These are phyloP conservation scores for Akanthomyces dipterigenus DNA, from an alignment of 2,329 filamentous ascomycete species.

Conservation along the genomic window DNA sequence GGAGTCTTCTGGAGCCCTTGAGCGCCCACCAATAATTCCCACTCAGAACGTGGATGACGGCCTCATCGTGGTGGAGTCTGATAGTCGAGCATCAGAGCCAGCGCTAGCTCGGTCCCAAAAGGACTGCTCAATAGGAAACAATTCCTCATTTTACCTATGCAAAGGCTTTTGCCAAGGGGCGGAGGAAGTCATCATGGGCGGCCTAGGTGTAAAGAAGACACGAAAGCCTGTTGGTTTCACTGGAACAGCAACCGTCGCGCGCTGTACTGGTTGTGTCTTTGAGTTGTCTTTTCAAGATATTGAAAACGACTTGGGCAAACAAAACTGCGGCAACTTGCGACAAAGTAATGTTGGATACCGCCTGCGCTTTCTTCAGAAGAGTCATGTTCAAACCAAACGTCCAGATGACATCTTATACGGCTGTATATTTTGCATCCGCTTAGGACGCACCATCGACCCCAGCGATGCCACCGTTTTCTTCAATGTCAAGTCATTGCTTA, in stretches of 20 bases:
- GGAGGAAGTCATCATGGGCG: constrained; percentile 41
- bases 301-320: constrained; percentile 43
- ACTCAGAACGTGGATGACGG: constrained; percentile 13
- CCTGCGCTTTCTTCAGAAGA: constrained; percentile 49
- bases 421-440: constrained; percentile 47
- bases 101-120: constrained; percentile 12
- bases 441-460: constrained; percentile 43
- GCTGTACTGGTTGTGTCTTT: constrained; percentile 46
- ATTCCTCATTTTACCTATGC: constrained; percentile 45
- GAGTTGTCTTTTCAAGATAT: constrained; percentile 47
- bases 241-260: constrained; percentile 36
- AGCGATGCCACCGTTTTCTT: constrained; percentile 53
- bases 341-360: constrained; percentile 43
- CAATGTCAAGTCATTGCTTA: constrained; percentile 44
- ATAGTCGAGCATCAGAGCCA: constrained; percentile 6
- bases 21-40: background rate
- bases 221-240: constrained; percentile 43
- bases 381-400: constrained; percentile 42
- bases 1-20: background rate
- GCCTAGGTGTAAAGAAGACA: constrained; percentile 42
- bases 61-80: constrained; percentile 19
- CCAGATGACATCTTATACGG: constrained; percentile 48
- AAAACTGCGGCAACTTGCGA: constrained; percentile 41
- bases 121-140: constrained; percentile 36
- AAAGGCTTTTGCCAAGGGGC: constrained; percentile 52